Base-by-base conservation (phyloP, 1,284 basidiomycete genomes). In the Trametes polyzona region DNA sequence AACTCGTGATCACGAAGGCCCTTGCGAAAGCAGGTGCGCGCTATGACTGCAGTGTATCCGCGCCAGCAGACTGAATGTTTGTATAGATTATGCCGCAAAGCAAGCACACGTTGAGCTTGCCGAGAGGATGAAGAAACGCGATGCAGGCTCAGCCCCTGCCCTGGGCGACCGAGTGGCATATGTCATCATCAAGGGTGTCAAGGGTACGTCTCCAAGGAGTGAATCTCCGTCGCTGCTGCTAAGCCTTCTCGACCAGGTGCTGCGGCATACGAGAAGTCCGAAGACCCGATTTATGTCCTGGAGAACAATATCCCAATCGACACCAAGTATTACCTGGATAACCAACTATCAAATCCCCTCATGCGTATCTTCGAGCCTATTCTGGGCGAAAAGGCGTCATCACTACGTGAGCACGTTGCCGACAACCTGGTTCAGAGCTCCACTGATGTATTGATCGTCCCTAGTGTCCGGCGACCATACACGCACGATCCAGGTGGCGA, bases 281-380 rank as follows among this genome's bases (percentile, higher is more conserved):
- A 98, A 70, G 95, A 98, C 69, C 95, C 95, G 0, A 81, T 98
- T 52, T 98, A 93, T 66, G 95, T 98, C 7, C 82, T 98, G 19
- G 95, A 98, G 72, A 93, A 98, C 74, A 98, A 94, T 69, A 86
- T 98, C 37, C 95, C 95, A 0, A 95, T 98, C 58, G 95, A 98
- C 70, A 98, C 96, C 2, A 90, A 92, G 67, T 97, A 98, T 71
- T 98, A 98, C 69, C 83, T 98, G 51, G 96, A 98, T 54, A 97
- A 97, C 66, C 95, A 98, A 69, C 83, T 98, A 0, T 93, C 95
- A 0, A 98, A 98, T 72, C 95, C 95, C 5, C 78, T 98, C 2
- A 85, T 98, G 87, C 83, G 95, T 61, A 98, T 98, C 64, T 98
- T 98, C 71, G 96, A 98, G 71, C 95, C 95, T n/a, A 93, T 98